Conservation (phyloP, 305 asterid genomes). For the Fraxinus angustifolia region DNA sequence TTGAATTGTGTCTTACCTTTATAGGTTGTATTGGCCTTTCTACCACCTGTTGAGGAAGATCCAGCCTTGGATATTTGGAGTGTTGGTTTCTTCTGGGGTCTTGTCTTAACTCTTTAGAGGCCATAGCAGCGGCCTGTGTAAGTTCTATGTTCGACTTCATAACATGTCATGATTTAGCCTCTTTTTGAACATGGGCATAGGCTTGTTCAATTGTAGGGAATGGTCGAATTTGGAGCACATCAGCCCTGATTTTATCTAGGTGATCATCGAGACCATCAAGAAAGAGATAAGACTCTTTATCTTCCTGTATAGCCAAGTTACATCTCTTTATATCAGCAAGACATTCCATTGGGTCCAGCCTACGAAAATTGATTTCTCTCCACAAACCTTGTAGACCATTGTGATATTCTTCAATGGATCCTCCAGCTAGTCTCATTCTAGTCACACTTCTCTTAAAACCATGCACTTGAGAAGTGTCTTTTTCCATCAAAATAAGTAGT, state of each 20-base stretch:
- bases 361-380: background rate
- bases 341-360: background rate
- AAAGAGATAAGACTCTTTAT: background rate
- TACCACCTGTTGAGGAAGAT: background rate
- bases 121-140: background rate
- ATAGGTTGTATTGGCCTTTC: background rate
- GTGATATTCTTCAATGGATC: background rate
- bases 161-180: background rate
- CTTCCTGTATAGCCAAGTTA: background rate
- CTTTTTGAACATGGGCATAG: background rate
- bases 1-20: background rate
- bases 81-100: background rate
- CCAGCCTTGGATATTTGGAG: background rate
- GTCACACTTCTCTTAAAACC: background rate
- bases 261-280: background rate
- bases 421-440: too few species aligned
- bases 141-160: background rate
- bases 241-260: background rate
- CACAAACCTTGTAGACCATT: background rate
- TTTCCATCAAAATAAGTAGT: background rate
- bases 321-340: background rate
- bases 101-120: background rate
- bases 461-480: background rate
- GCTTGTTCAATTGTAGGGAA: background rate
- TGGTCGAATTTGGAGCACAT: background rate